Evolutionary conservation across 257 asterid genomes (phyloP), one percentile per base, ranked within the genome.

Genomic region (Perilla frutescens): DNA sequence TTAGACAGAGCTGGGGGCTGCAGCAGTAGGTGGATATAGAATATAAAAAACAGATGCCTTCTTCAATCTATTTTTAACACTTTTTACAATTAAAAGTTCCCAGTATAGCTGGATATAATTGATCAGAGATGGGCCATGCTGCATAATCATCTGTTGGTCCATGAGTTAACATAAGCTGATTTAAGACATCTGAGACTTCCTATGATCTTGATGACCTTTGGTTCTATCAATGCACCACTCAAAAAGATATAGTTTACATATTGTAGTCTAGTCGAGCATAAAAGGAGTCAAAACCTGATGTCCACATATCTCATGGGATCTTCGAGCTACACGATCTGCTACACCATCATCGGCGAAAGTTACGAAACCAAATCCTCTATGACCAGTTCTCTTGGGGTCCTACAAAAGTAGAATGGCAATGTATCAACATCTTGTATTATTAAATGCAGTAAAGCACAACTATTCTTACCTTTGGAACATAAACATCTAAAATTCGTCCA

Each of bases 351-450:
- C 98, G 61, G 93, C 90, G 76, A 95, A 95, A 61, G 99, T 95
- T 32, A 95, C 99, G 73, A 95, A 95, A 81, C 99, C 99, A 72
- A 95, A 95, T 62, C 99, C 99, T 71, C 99, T 87, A 64, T 95
- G 99, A 34, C 99, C 99, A 53, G 93, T 80, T 82, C 98, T 85
- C 88, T 90, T 95, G 47, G 99, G 99, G 73, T 95, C 99, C 99
- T 94, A 82, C 71, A 72, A 74, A 76, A 79, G 68, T 34, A 64
- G 67, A 64, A 68, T 31, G 53, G 62, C 37, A 36, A 68, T 59
- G 55, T 63, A 43, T 66, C 65, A 63, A 70, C 44, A 9, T 15
- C 15, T 53, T 54, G 20, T 39, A 55, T 56, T 62, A 51, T 45
- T 20, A 32, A 68, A 13, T 12, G 44, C 70, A 68, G 11, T 39